Percentiles rank a stretch among this genome's conserved stretches.
These are phyloP conservation scores for Phaseolus lunatus DNA, from an alignment of 306 rosid genomes.

Conservation along the genomic window DNA sequence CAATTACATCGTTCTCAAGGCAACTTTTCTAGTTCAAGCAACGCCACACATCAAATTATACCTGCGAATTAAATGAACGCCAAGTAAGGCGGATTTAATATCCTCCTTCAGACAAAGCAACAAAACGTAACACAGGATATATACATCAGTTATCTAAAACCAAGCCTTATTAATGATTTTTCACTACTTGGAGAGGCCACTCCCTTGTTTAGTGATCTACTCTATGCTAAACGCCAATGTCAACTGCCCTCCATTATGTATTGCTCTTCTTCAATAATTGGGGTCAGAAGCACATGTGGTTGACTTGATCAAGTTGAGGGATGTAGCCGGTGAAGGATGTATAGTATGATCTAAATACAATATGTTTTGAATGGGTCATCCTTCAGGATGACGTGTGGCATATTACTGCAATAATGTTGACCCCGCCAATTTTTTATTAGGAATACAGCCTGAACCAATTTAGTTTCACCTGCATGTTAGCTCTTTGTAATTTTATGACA, in stretches of 20 bases:
- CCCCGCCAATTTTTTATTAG: background rate
- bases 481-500: conserved; percentile 32
- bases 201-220: too few relatives aligned
- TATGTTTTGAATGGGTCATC: background rate
- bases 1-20: background rate
- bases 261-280: too few relatives aligned
- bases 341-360: background rate
- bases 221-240: background rate
- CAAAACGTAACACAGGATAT: too few relatives aligned
- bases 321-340: background rate
- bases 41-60: too few relatives aligned
- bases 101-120: too few relatives aligned
- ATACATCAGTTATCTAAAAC: too few relatives aligned
- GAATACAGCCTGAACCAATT: background rate
- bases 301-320: background rate
- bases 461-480: conserved; percentile 16
- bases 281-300: background rate
- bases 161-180: too few relatives aligned
- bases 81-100: too few relatives aligned
- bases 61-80: too few relatives aligned
- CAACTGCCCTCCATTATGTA: too few relatives aligned
- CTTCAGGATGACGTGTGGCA: too few relatives aligned
- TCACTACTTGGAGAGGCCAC: too few relatives aligned
- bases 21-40: background rate
- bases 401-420: background rate